Evolutionary conservation across 2,329 filamentous ascomycete genomes (phyloP).

Genomic region (Colletotrichum sidae): DNA sequence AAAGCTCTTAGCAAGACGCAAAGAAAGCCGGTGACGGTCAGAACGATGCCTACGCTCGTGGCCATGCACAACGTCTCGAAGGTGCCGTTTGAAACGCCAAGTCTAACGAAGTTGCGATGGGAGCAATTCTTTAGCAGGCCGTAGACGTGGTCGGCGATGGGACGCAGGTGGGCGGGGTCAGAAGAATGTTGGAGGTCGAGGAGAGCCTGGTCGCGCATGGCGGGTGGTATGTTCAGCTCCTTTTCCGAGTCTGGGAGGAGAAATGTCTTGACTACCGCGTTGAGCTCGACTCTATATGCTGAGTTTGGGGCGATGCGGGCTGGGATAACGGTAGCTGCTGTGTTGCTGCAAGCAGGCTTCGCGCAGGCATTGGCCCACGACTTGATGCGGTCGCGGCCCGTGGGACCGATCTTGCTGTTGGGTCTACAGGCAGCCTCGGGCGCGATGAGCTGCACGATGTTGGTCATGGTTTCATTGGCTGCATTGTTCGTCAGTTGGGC

Average conservation of each 20-base stretch:
- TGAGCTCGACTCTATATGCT: slow-evolving; percentile 47
- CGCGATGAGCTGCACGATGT: slow-evolving; percentile 49
- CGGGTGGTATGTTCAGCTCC: slow-evolving; percentile 59
- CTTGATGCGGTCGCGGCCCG: slow-evolving; percentile 40
- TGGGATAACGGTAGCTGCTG: slow-evolving; percentile 24
- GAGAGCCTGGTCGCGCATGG: slow-evolving; percentile 54
- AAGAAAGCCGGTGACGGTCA: slow-evolving; percentile 53
- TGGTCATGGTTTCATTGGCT: slow-evolving; percentile 47
- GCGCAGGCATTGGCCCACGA: slow-evolving; percentile 38
- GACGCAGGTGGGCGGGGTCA: slow-evolving; percentile 53
- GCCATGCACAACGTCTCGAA: slow-evolving; percentile 61
- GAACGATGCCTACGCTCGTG: slow-evolving; percentile 55
- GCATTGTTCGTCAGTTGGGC: neutral
- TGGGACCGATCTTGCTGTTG: slow-evolving; percentile 28
- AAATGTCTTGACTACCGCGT: slow-evolving; percentile 54
- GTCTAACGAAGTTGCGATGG: slow-evolving; percentile 62
- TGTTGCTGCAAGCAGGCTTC: slow-evolving; percentile 27
- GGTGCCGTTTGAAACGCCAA: slow-evolving; percentile 65
- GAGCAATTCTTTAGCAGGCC: slow-evolving; percentile 60
- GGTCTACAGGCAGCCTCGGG: slow-evolving; percentile 44
- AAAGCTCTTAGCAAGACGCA: slow-evolving; percentile 54
- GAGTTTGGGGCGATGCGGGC: slow-evolving; percentile 34
- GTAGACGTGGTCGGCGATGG: slow-evolving; percentile 60
- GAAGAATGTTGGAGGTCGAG: slow-evolving; percentile 48
- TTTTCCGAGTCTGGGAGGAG: slow-evolving; percentile 55